Conservation (phyloP, 495 filamentous ascomycete species). For the Hyphodiscus hymeniophilus region DNA sequence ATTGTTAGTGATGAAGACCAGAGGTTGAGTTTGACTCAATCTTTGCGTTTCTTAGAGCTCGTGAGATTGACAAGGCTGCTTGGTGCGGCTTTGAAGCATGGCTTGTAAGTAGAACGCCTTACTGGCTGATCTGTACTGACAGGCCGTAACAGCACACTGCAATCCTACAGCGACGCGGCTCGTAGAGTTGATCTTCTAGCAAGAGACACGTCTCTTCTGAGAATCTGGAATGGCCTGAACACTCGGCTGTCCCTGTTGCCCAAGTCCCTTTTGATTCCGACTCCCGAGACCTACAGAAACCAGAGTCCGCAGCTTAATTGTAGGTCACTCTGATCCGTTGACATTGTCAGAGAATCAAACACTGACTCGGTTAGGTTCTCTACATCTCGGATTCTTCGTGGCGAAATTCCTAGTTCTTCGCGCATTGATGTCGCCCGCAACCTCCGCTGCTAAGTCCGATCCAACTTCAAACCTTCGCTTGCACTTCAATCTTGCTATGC, state of each 20-base stretch:
- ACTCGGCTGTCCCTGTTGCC: background rate
- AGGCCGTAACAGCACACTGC: no score
- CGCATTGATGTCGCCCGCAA: slow-evolving; percentile 18
- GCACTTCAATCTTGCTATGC: slow-evolving; percentile 10
- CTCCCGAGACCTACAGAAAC: no score
- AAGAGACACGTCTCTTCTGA: no score
- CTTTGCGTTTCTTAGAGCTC: slow-evolving; percentile 3
- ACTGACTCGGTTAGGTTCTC: slow-evolving; percentile 4
- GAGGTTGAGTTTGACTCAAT: background rate
- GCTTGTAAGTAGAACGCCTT: no score
- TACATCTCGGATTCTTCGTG: slow-evolving; percentile 16
- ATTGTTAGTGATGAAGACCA: slow-evolving; percentile 1
- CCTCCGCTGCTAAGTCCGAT: slow-evolving; percentile 12
- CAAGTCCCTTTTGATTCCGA: background rate
- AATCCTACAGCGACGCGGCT: no score
- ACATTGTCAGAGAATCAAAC: no score
- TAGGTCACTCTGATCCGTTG: no score
- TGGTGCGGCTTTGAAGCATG: background rate
- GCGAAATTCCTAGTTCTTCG: slow-evolving; percentile 15
- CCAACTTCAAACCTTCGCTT: slow-evolving; percentile 8
- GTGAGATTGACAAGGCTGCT: slow-evolving; percentile 11
- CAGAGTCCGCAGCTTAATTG: no score
- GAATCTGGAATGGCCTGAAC: background rate
- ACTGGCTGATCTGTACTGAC: no score
- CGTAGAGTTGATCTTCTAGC: no score